Conservation (phyloP, 805 yeast species). For the Clavispora asparagi region DNA sequence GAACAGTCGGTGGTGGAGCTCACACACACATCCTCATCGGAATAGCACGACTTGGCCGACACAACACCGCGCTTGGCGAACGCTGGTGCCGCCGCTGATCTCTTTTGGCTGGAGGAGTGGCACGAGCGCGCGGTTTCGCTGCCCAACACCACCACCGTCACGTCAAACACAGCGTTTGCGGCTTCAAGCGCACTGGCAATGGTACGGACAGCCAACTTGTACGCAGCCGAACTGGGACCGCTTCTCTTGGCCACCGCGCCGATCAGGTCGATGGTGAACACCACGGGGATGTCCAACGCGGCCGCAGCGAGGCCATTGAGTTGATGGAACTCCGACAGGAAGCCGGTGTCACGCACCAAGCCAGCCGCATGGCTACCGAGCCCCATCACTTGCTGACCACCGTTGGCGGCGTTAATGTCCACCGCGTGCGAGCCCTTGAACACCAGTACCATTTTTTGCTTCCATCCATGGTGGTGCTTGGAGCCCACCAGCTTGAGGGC, state of each 20-base stretch:
- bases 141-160: slow-evolving; percentile 17
- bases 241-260: slow-evolving; percentile 14
- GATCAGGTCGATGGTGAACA: neutral
- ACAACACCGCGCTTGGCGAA: slow-evolving; percentile 12
- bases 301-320: neutral
- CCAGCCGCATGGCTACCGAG: neutral
- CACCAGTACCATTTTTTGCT: neutral
- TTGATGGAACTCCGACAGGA: neutral
- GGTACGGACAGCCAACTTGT: slow-evolving; percentile 31
- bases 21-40: slow-evolving; percentile 43
- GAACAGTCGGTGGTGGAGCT: slow-evolving; percentile 45
- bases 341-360: neutral
- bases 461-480: neutral
- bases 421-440: neutral
- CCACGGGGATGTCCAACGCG: neutral
- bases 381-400: neutral
- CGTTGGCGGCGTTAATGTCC: neutral
- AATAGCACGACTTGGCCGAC: slow-evolving; percentile 27
- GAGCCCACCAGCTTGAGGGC: neutral
- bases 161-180: slow-evolving; percentile 14
- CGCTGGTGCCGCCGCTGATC: slow-evolving; percentile 11
- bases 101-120: slow-evolving; percentile 14
- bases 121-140: slow-evolving; percentile 11
- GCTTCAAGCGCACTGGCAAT: slow-evolving; percentile 17
- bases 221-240: slow-evolving; percentile 40